Conservation (phyloP, 495 filamentous ascomycete species). For the Penicillium flavigenum region DNA sequence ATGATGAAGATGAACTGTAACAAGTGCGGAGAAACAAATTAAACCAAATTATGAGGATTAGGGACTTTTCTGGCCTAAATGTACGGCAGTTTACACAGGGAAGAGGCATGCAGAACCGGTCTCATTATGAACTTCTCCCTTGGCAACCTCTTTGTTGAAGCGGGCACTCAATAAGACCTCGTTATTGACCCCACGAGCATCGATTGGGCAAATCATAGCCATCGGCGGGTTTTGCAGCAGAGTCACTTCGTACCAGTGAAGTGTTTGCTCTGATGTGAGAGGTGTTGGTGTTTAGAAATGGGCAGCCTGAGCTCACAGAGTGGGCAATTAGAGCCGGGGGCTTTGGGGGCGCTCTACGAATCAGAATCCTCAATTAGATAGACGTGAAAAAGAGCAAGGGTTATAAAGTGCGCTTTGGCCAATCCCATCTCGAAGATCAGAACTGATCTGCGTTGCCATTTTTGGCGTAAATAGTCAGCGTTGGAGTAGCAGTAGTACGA, state of each 20-base stretch:
- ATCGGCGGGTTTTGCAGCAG: background rate
- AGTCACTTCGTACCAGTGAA: background rate
- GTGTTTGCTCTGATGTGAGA: conserved; percentile 8
- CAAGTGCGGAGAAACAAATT: background rate
- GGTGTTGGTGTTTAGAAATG: conserved; percentile 11
- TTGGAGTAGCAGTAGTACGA: background rate
- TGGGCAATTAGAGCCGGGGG: conserved; percentile 8
- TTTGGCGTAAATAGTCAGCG: background rate
- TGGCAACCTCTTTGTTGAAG: conserved; percentile 13
- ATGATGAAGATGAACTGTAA: conserved; percentile 3
- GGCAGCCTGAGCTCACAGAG: conserved; percentile 8
- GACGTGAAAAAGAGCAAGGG: background rate
- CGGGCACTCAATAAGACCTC: conserved; percentile 12
- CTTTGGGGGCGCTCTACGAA: background rate
- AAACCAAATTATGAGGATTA: background rate
- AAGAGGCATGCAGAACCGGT: background rate
- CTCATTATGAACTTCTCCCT: conserved; percentile 9
- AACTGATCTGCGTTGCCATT: background rate
- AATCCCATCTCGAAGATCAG: background rate
- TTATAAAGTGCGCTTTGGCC: background rate
- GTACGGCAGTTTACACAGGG: background rate
- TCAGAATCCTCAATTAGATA: background rate
- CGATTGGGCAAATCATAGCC: background rate
- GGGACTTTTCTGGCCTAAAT: conserved; percentile 2
- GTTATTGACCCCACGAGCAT: conserved; percentile 1